Base-by-base conservation (phyloP, 371 early-diverging fungal species). In the Mucor plumbeus region DNA sequence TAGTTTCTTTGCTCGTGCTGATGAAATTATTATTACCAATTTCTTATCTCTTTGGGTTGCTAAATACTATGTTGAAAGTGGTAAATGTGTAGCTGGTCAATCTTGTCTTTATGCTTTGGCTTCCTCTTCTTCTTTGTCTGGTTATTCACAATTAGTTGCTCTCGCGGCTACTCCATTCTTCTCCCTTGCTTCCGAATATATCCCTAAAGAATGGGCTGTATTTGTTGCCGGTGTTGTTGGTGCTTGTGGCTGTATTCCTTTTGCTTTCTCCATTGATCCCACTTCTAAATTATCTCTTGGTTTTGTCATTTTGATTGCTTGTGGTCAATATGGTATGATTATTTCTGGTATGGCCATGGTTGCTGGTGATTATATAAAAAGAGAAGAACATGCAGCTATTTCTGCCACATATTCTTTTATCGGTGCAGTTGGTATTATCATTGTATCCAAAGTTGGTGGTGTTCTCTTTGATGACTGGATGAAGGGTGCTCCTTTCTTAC, bases 31-130 rank as follows among this genome's bases (percentile, higher is more conserved):
- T 34, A 78, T 95, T 44, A 84, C 93, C 5, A 77, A 88, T 9
- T 94, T 89, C 66, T 69, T 95, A n/a, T 85, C 89, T 7, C 78
- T 92, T 6, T 95, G 93, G 93, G 82, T 92, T 1, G 80, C 85
- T 40, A 78, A 86, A 61, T 82, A 88, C 68, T 90, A 85, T 64
- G 71, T 88, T 61, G 85, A 84, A 11, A 33, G 54, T 7, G 90
- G 89, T 0, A 78, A 71, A 41, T 92, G 93, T 60, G 59, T 40
- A 26, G 74, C 65, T 9, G 72, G 74, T 0, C 26, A 59, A 17
- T 59, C 64, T 5, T 89, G 89, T 59, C 69, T 69, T n/a, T 65
- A 72, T 15, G 85, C 86, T 6, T 62, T 77, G 21, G 79, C 82
- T 33, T 73, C 82, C 10, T 81, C 92, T 1, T 88, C 87, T n/a